phyloP scores from a whole-genome alignment of 208 protist genomes.

The Wallacemonas sp. region DNA sequence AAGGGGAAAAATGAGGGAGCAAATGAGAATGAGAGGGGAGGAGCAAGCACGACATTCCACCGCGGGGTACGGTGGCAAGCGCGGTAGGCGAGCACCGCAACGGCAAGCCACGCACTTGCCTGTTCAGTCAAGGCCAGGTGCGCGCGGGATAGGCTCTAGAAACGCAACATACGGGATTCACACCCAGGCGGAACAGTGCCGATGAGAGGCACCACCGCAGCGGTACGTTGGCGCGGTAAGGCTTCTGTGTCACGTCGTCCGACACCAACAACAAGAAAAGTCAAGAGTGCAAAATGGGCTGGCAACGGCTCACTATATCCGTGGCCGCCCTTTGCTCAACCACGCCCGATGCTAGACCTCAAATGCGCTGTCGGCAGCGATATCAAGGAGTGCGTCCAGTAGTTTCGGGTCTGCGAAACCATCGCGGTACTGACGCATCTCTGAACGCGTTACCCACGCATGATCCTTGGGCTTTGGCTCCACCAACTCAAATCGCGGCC shows the following conservation, averaged over 20 bases:
- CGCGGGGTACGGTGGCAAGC: too few species aligned
- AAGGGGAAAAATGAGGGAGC: not conserved
- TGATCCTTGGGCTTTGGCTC: conserved; percentile 61
- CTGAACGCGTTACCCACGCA: conserved; percentile 74
- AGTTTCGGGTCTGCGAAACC: conserved; percentile 55
- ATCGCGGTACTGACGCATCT: conserved; percentile 67
- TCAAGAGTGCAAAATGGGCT: not conserved
- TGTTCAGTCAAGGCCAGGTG: too few species aligned
- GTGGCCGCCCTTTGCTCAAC: not conserved
- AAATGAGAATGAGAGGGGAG: not conserved
- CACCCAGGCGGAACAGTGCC: too few species aligned
- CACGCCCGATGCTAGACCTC: conserved; percentile 14
- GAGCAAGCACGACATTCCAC: not conserved
- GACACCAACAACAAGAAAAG: not conserved
- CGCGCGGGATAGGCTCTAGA: too few species aligned
- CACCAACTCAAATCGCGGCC: conserved; percentile 58
- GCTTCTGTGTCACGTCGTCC: not conserved
- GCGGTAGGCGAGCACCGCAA: too few species aligned
- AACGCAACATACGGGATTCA: too few species aligned
- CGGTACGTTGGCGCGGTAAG: too few species aligned
- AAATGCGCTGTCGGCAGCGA: conserved; percentile 71
- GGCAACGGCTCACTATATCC: not conserved
- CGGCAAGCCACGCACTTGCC: too few species aligned
- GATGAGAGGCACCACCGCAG: too few species aligned
- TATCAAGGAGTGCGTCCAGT: conserved; percentile 62